Conservation (phyloP, 345 rosid genomes). For the Limnanthes douglasii region DNA sequence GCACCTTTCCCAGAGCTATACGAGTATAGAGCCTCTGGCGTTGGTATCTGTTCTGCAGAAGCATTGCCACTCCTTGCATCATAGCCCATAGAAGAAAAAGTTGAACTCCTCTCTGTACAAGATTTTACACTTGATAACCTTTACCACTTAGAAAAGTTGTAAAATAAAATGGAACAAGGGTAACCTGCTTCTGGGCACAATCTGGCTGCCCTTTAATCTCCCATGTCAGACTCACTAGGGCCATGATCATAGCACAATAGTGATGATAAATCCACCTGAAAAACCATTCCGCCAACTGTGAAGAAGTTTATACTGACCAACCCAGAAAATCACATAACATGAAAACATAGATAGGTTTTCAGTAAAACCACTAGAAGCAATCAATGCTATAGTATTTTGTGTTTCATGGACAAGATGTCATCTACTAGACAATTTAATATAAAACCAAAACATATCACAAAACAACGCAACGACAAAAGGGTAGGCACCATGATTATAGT, state of each 20-base stretch:
- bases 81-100: conserved; percentile 99
- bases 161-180: conserved; percentile 8
- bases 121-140: conserved; percentile 7
- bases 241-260: conserved; percentile 91
- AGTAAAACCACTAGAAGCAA: too few relatives aligned
- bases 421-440: too few relatives aligned
- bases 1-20: conserved; percentile 92
- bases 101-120: conserved; percentile 85
- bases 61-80: conserved; percentile 99
- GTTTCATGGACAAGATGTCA: too few relatives aligned
- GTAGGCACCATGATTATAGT: too few relatives aligned
- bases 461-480: too few relatives aligned
- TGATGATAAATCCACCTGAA: conserved; percentile 99
- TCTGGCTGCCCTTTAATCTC: conserved; percentile 96
- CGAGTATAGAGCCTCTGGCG: conserved; percentile 99
- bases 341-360: too few relatives aligned
- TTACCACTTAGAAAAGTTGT: conserved; percentile 5
- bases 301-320: conserved; percentile 1
- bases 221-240: conserved; percentile 98
- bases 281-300: conserved; percentile 6
- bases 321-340: neutral
- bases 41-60: conserved; percentile 94
- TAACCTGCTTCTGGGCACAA: conserved; percentile 90
- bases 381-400: too few relatives aligned
- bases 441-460: too few relatives aligned